Evolutionary conservation across 78 protist genomes (phyloP), one percentile per base, ranked within the genome.

Genomic region (Carpediemonas membranifera): DNA sequence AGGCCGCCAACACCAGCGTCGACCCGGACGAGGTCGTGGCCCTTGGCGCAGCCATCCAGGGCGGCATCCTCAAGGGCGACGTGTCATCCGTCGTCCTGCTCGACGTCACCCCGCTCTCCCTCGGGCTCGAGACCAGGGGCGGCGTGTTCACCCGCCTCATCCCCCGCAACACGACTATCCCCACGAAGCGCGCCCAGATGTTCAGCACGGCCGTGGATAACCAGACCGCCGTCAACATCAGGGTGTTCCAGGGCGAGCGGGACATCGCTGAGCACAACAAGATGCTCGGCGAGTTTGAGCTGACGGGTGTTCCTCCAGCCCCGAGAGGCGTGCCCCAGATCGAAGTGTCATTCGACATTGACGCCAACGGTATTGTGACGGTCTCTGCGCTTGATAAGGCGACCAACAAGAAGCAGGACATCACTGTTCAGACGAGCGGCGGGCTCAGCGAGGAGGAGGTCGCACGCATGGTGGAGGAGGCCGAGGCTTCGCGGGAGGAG

Each of bases 11-110:
- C 54, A 84, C 83, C 84, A 90, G 92, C 19, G 96, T 96, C 68
- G 94, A 96, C 80, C 98, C 99, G 24, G 99, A 96, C 72, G 98
- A 94, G 75, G 98, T 88, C 30, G 98, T 96, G 28, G 99, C 99
- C 3, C 74, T 84, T 41, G 98, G 99, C 31, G 99, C 99, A 35
- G 98, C 99, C 75, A 89, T 96, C 71, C 97, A 91, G 59, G 60
- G 19, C 80, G 59, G 55, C n/a, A n/a, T n/a, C n/a, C n/a, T n/a
- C n/a, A n/a, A n/a, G n/a, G n/a, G n/a, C n/a, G n/a, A n/a, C 84
- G 79, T 60, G 56, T 68, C 5, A 94, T 90, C 62, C n/a, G n/a
- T n/a, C n/a, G n/a, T n/a, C n/a, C n/a, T n/a, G n/a, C n/a, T n/a
- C n/a, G n/a, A n/a, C n/a, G 91, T 93, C 27, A 90, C 98, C 2